Percentiles rank a stretch among this genome's conserved stretches.
Conservation (phyloP, 306 rosid species). For the Casuarina glauca region DNA sequence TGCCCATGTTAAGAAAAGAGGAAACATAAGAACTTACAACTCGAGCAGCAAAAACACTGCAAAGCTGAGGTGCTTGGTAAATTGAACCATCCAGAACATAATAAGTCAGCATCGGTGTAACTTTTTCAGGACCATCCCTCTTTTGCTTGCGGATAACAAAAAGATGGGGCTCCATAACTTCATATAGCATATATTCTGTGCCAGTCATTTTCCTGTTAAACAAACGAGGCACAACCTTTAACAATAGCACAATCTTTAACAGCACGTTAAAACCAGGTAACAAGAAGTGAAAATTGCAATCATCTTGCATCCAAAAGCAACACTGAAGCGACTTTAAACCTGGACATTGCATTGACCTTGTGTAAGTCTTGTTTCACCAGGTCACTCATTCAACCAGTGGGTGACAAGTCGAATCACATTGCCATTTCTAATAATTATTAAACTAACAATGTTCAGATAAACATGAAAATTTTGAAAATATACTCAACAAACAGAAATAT, state of each 20-base stretch:
- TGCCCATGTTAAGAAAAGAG: conserved; percentile 2
- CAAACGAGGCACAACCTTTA: conserved; percentile 20
- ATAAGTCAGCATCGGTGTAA: conserved; percentile 79
- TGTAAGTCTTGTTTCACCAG: not conserved
- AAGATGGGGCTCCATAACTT: conserved; percentile 82
- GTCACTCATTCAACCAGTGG: not conserved
- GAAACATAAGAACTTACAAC: conserved; percentile 45
- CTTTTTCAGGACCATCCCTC: conserved; percentile 91
- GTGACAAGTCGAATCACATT: not conserved
- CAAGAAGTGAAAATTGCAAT: not conserved
- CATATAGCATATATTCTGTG: conserved; percentile 64
- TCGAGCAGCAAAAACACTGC: conserved; percentile 90
- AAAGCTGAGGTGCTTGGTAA: conserved; percentile 89
- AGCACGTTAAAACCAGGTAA: not conserved
- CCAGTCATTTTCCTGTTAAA: conserved; percentile 78
- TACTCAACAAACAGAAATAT: too few relatives aligned
- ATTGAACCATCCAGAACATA: conserved; percentile 88
- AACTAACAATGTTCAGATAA: not conserved
- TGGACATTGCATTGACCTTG: not conserved
- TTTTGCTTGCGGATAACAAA: conserved; percentile 82
- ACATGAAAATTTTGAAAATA: not conserved
- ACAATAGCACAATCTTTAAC: conserved; percentile 6
- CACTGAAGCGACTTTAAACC: not conserved
- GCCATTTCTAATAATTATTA: not conserved
- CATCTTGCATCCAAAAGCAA: not conserved